Conservation (phyloP, 2,329 filamentous ascomycete genomes). For the Botrytis hyacinthi region DNA sequence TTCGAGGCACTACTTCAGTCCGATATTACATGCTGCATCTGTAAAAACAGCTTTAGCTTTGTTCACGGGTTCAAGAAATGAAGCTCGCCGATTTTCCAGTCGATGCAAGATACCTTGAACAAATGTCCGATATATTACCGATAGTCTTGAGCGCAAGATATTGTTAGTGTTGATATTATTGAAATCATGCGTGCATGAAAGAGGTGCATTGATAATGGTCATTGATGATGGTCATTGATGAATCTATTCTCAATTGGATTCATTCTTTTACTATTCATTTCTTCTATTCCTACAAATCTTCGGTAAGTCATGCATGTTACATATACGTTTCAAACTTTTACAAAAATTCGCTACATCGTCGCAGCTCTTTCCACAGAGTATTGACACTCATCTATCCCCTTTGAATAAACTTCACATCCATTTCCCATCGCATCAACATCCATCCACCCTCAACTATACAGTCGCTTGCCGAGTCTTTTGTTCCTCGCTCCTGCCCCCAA, state of each 20-base stretch:
- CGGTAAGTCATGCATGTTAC: neutral
- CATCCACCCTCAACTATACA: neutral
- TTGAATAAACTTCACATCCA: neutral
- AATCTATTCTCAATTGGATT: neutral
- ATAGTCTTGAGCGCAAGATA: rapidly evolving
- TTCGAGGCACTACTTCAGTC: neutral
- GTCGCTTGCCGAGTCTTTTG: neutral
- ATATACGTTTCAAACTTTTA: neutral
- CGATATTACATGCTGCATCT: neutral
- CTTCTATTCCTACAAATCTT: neutral
- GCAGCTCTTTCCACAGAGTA: neutral
- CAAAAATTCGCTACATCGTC: neutral
- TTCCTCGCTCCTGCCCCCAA: neutral
- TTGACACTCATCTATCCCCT: neutral
- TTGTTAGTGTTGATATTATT: neutral
- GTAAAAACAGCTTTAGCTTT: neutral
- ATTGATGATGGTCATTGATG: neutral
- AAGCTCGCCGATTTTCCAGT: neutral
- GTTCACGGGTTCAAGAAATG: too few relatives aligned
- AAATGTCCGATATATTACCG: too few relatives aligned
- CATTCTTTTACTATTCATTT: neutral
- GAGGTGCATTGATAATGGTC: neutral
- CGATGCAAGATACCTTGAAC: neutral
- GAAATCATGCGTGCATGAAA: neutral
- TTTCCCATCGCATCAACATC: neutral